A percentile compares a stretch with the other conserved stretches of the same genome.
Conservation (phyloP, 2,329 filamentous ascomycete species). For the Fusarium lateritium region DNA sequence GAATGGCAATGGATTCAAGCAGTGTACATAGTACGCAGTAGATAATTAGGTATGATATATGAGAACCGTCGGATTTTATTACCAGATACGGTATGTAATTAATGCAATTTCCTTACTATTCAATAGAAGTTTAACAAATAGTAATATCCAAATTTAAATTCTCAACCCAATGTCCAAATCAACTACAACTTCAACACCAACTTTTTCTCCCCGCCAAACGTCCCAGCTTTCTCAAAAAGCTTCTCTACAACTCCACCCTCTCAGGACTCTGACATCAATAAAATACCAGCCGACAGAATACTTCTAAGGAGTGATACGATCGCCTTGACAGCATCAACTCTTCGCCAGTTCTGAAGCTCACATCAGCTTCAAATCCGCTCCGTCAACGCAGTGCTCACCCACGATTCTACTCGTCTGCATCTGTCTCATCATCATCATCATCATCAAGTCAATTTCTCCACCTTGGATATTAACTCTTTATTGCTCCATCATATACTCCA, state of each 20-base stretch:
- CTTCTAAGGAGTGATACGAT: background rate
- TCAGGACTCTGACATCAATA: background rate
- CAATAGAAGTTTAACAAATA: too few species aligned
- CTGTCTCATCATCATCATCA: background rate
- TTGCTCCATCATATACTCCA: background rate
- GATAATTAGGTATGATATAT: too few species aligned
- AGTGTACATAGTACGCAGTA: too few species aligned
- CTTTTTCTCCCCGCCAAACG: conserved; percentile 12
- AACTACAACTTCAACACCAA: background rate
- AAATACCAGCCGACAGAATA: background rate
- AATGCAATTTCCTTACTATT: too few species aligned
- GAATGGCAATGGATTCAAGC: too few species aligned
- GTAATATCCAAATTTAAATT: background rate
- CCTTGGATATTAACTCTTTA: background rate
- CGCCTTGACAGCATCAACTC: background rate
- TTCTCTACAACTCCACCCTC: background rate
- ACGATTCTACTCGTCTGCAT: background rate
- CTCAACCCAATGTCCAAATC: background rate
- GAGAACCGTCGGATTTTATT: too few species aligned
- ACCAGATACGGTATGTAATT: too few species aligned
- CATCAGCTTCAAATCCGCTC: background rate
- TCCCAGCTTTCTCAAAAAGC: background rate
- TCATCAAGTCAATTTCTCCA: background rate
- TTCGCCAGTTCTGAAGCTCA: background rate
- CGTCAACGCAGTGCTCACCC: background rate